Percentiles rank a stretch among this genome's conserved stretches.
Conservation (phyloP, 2,329 filamentous ascomycete genomes). For the Cladosporium phlei region DNA sequence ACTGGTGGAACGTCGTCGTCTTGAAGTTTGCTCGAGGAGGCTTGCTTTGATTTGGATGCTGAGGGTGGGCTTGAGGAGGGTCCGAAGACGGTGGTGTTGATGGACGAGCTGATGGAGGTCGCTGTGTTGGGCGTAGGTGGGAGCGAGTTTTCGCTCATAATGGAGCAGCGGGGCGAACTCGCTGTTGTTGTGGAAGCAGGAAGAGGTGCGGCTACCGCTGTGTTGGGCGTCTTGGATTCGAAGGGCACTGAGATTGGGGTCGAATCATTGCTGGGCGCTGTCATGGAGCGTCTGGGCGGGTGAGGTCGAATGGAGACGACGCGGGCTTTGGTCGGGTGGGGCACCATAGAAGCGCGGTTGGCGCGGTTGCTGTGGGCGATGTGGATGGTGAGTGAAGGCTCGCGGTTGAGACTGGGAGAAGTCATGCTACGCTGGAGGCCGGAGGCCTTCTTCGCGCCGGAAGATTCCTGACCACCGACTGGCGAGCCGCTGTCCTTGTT, state of each 20-base stretch:
- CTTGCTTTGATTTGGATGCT: neutral
- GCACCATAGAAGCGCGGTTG: slow-evolving; percentile 14
- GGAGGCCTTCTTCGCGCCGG: neutral
- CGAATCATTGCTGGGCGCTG: slow-evolving; percentile 2
- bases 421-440: slow-evolving; percentile 5
- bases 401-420: slow-evolving; percentile 24
- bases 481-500: neutral
- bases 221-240: slow-evolving; percentile 2
- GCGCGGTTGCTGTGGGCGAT: slow-evolving; percentile 16
- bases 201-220: neutral
- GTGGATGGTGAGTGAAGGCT: slow-evolving; percentile 22
- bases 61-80: neutral
- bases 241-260: slow-evolving; percentile 5
- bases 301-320: slow-evolving; percentile 9
- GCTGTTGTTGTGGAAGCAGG: neutral
- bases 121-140: slow-evolving; percentile 10
- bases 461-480: neutral
- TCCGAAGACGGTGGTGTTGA: slow-evolving; percentile 11
- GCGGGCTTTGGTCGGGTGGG: slow-evolving; percentile 17
- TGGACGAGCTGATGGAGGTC: slow-evolving; percentile 3
- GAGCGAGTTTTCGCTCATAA: slow-evolving; percentile 10
- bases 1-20: no score
- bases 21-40: neutral
- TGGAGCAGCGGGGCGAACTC: slow-evolving; percentile 1
- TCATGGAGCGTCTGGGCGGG: slow-evolving; percentile 11